Conservation (phyloP, 352 stramenopile genomes). For the Phytophthora meadii region DNA sequence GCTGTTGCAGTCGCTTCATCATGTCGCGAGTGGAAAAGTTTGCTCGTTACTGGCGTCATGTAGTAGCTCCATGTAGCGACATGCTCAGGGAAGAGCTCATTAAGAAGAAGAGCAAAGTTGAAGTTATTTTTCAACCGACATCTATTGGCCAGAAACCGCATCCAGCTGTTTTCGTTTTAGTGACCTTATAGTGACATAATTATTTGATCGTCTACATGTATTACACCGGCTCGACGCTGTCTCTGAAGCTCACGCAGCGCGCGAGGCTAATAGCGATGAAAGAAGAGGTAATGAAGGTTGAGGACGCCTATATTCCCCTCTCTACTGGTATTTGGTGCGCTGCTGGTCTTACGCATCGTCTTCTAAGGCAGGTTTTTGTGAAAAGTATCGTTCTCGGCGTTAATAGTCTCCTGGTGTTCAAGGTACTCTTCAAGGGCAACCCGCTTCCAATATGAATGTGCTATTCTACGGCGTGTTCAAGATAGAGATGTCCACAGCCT, state of each 20-base stretch:
- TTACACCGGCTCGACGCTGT: slow-evolving; percentile 39
- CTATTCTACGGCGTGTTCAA: slow-evolving; percentile 86
- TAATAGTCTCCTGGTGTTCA: slow-evolving; percentile 88
- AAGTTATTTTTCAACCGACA: no score
- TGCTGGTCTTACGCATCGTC: slow-evolving; percentile 96
- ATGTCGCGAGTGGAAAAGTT: slow-evolving; percentile 8
- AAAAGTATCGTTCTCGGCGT: slow-evolving; percentile 48
- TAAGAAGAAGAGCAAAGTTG: no score
- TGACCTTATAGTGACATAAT: no score
- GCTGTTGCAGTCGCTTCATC: neutral
- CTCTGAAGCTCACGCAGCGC: slow-evolving; percentile 84
- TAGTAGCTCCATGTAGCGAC: neutral
- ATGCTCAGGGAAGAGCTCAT: no score
- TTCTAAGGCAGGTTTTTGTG: slow-evolving; percentile 93
- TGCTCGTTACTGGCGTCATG: slow-evolving; percentile 19
- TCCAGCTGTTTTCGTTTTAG: no score
- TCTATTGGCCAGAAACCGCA: no score
- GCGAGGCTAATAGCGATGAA: slow-evolving; percentile 85
- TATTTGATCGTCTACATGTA: slow-evolving; percentile 76
- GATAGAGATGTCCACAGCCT: slow-evolving; percentile 91
- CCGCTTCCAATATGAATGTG: slow-evolving; percentile 80
- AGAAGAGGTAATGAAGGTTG: slow-evolving; percentile 88
- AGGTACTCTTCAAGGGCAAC: slow-evolving; percentile 71
- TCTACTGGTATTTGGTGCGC: slow-evolving; percentile 93
- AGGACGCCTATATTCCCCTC: slow-evolving; percentile 98